Evolutionary conservation across 2,329 filamentous ascomycete species (phyloP).

Genomic region (Trichoderma polysporum): DNA sequence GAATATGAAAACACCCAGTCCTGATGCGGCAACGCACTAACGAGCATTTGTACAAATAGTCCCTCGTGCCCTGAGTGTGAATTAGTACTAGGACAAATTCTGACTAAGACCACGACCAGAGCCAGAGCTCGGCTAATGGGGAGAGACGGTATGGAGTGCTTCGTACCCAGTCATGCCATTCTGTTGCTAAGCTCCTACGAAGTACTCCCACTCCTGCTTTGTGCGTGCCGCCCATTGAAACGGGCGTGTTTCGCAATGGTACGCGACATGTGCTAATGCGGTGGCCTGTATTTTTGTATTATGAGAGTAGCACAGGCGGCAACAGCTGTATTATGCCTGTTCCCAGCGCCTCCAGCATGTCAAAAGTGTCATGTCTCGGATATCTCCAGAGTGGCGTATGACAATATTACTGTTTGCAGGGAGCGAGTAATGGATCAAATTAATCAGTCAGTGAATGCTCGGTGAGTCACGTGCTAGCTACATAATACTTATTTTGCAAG

Average conservation of each 20-base stretch:
- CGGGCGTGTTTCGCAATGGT: not conserved
- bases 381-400: not conserved
- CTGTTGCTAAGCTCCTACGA: not conserved
- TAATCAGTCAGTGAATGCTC: not conserved
- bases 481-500: not conserved
- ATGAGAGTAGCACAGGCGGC: not conserved
- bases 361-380: constrained; percentile 7
- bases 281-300: not conserved
- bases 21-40: not conserved
- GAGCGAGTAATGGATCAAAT: no score
- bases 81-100: not conserved
- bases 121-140: not conserved
- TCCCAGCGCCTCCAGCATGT: not conserved
- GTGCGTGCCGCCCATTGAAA: not conserved
- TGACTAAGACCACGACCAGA: not conserved
- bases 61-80: no score
- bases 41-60: not conserved
- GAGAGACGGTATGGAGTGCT: no score
- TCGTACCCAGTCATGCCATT: not conserved
- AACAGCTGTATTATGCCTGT: not conserved
- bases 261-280: not conserved
- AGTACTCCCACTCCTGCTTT: not conserved
- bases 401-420: no score
- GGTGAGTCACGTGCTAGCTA: not conserved
- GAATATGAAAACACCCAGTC: not conserved